Base-by-base conservation (phyloP, 257 asterid genomes). In the Linaria vulgaris region DNA sequence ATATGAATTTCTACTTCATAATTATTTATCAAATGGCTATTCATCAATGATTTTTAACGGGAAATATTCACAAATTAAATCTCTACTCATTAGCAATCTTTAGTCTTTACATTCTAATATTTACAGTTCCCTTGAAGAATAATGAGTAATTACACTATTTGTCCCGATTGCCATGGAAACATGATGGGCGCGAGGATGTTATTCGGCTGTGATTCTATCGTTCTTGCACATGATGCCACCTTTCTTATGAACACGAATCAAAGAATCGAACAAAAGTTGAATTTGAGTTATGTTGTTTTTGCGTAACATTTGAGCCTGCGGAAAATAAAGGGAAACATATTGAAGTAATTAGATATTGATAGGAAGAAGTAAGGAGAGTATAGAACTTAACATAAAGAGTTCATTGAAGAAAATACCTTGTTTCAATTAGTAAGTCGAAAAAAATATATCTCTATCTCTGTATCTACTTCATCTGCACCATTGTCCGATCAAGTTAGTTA, bases 61-160 rank as follows among this genome's bases (percentile, higher is more conserved):
- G 31, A 56, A 47, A 24, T 23, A 27, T 34, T 37, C 27, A 63
- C 51, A 24, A 63, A 34, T 6, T 53, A 46, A 63, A 16, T 38
- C 48, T 27, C 44, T 27, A 56, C 22, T 22, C 14, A 17, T 19
- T 34, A 38, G 1, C 9, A 57, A 30, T 31, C 12, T 16, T 19
- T 66, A 45, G n/a, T n/a, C n/a, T n/a, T n/a, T n/a, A 75, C n/a
- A 24, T 44, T 54, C 74, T 63, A 67, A 17, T 31, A 19, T 67
- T 13, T 62, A 69, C 76, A 68, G 30, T 45, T 43, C 68, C 66
- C 46, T 27, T 58, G 16, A 31, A 14, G 34, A 34, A 62, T 44
- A 69, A 60, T 24, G 61, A 52, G 56, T 59, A 56, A 41, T 45
- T 68, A 43, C 78, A 67, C 54, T 12, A 57, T 20, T 31, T 16